Evolutionary conservation across 225 moss, liverwort and hornwort species (phyloP).

Genomic region (Climacium dendroides): DNA sequence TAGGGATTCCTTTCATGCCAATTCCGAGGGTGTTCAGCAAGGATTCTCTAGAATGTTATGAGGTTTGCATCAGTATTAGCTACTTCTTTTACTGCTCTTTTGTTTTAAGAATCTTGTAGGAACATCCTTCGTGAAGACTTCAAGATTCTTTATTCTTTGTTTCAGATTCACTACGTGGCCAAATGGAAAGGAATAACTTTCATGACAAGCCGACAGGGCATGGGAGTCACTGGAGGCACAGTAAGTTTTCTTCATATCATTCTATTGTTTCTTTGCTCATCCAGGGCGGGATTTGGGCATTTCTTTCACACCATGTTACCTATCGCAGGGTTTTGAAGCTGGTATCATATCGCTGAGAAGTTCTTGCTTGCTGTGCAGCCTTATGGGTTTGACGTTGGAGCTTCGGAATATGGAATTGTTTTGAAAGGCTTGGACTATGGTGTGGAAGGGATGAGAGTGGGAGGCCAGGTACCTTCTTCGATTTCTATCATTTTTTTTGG

Average conservation of each 20-base stretch:
- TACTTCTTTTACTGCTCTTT: neutral
- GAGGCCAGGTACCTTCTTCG: constrained; percentile 65
- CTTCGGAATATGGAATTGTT: constrained; percentile 73
- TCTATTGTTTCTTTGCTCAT: neutral
- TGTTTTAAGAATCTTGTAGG: neutral
- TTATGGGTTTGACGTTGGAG: constrained; percentile 87
- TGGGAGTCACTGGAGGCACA: constrained; percentile 94
- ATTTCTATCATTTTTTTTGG: neutral
- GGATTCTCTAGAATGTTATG: neutral
- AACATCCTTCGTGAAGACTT: neutral
- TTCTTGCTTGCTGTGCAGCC: constrained; percentile 41
- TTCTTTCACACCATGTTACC: neutral
- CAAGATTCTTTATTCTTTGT: neutral
- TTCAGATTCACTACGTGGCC: constrained; percentile 78
- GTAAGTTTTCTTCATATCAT: constrained; percentile 23
- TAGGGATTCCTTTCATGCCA: neutral
- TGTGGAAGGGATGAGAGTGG: constrained; percentile 92
- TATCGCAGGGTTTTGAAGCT: neutral
- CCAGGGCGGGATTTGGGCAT: neutral
- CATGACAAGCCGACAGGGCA: constrained; percentile 93
- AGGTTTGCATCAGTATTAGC: neutral
- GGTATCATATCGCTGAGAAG: neutral
- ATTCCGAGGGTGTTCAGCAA: neutral
- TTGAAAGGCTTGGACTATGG: constrained; percentile 89
- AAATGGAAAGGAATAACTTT: constrained; percentile 98